phyloP scores from a whole-genome alignment of 169 alveolate genomes.

The Plasmodium vinckei region DNA sequence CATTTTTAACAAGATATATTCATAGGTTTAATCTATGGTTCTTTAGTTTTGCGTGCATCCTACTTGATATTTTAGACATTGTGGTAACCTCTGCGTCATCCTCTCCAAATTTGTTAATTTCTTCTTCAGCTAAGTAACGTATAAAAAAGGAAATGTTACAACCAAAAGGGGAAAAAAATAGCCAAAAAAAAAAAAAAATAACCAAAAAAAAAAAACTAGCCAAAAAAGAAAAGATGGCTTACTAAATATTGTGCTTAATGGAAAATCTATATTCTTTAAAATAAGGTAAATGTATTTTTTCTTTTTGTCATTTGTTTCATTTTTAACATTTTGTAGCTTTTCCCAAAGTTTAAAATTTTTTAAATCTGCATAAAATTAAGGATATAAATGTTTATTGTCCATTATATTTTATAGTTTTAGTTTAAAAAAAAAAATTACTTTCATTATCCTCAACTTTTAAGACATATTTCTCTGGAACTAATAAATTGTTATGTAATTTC shows the following conservation, averaged over 20 bases:
- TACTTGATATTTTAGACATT: constrained; percentile 58
- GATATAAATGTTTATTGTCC: too few relatives aligned
- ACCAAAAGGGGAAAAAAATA: background rate
- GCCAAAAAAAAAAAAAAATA: background rate
- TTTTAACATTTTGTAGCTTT: constrained; percentile 60
- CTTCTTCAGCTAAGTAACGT: constrained; percentile 18
- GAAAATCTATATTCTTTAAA: constrained; percentile 59
- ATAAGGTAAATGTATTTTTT: constrained; percentile 43
- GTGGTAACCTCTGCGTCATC: constrained; percentile 56
- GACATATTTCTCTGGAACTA: constrained; percentile 52
- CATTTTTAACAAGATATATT: too few relatives aligned
- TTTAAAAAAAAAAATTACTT: constrained; percentile 19
- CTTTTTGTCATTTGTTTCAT: constrained; percentile 64
- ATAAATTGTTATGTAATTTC: constrained; percentile 48
- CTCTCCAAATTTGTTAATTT: constrained; percentile 26
- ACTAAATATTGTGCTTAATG: constrained; percentile 49
- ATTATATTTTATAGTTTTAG: too few relatives aligned
- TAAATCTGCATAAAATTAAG: constrained; percentile 18
- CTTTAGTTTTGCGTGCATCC: too few relatives aligned
- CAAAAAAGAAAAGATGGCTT: constrained; percentile 8
- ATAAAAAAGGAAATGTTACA: background rate
- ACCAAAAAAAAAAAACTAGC: constrained; percentile 1
- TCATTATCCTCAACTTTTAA: constrained; percentile 45
- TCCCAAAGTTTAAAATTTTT: constrained; percentile 66
- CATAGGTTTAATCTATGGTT: too few relatives aligned